Evolutionary conservation across 2,329 filamentous ascomycete genomes (phyloP).

Genomic region (Nothomitra cinnamomea): DNA sequence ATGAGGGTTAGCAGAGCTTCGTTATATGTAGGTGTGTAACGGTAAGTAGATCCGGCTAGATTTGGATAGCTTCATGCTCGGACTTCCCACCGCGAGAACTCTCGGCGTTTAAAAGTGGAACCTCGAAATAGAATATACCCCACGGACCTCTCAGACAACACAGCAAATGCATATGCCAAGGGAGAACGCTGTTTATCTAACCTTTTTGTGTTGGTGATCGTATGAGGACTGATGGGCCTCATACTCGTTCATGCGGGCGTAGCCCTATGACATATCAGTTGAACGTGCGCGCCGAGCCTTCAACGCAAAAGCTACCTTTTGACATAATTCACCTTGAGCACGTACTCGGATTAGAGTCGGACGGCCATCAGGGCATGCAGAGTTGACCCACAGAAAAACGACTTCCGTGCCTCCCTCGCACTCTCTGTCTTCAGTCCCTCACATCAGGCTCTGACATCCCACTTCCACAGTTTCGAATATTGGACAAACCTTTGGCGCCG

Average conservation of each 20-base stretch:
- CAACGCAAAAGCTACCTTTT: conserved; percentile 36
- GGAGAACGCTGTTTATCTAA: conserved; percentile 15
- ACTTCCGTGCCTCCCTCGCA: conserved; percentile 59
- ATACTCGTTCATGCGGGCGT: conserved; percentile 88
- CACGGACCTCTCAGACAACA: neutral
- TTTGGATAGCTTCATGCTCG: too few species aligned
- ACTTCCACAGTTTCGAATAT: neutral
- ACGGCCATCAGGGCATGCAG: neutral
- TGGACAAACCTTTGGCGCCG: conserved; percentile 26
- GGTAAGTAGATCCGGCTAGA: too few species aligned
- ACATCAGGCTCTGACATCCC: neutral
- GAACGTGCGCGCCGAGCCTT: too few species aligned
- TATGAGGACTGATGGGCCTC: conserved; percentile 89
- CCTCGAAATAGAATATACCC: neutral
- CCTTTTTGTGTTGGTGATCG: conserved; percentile 86
- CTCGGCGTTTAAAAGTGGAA: too few species aligned
- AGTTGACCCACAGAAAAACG: conserved; percentile 49
- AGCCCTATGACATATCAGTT: conserved; percentile 33
- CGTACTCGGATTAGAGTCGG: conserved; percentile 6
- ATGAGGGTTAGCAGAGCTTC: conserved; percentile 24
- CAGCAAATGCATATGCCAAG: neutral
- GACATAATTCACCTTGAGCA: conserved; percentile 50
- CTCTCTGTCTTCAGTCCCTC: conserved; percentile 30
- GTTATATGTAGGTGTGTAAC: conserved; percentile 18
- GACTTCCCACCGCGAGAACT: too few species aligned